phyloP scores from a whole-genome alignment of 305 asterid species.

The Fraxinus albicans region DNA sequence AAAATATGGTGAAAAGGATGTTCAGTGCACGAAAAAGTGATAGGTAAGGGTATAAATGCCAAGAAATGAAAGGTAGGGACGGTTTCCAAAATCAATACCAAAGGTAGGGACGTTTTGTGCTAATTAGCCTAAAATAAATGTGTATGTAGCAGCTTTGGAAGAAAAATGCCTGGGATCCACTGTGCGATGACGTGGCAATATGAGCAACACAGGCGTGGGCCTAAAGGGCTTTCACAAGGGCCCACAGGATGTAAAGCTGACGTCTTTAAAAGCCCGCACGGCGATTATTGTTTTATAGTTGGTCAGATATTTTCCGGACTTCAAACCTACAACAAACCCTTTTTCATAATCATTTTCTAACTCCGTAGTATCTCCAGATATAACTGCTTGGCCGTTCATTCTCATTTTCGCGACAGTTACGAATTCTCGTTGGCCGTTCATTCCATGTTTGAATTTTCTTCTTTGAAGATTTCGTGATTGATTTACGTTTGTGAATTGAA shows the following conservation, averaged over 20 bases:
- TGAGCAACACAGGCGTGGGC: neutral
- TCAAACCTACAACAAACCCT: conserved; percentile 22
- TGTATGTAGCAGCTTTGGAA: no score
- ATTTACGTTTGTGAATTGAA: neutral
- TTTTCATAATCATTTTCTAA: conserved; percentile 18
- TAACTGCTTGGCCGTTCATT: neutral
- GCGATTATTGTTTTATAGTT: neutral
- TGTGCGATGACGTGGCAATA: neutral
- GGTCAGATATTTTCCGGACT: conserved; percentile 25
- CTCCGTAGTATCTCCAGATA: conserved; percentile 29
- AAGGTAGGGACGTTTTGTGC: no score
- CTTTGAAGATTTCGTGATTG: neutral
- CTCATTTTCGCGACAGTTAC: neutral
- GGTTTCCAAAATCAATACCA: no score
- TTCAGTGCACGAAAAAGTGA: no score
- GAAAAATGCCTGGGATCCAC: neutral
- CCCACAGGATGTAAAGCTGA: neutral
- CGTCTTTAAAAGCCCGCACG: neutral
- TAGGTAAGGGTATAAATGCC: no score
- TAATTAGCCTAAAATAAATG: no score
- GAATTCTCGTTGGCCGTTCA: neutral
- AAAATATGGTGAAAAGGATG: no score
- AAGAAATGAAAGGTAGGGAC: no score
- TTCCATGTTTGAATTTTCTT: neutral
- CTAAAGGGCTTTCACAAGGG: neutral